phyloP scores from a whole-genome alignment of 371 early-diverging fungal species.

The Gilbertella persicaria region DNA sequence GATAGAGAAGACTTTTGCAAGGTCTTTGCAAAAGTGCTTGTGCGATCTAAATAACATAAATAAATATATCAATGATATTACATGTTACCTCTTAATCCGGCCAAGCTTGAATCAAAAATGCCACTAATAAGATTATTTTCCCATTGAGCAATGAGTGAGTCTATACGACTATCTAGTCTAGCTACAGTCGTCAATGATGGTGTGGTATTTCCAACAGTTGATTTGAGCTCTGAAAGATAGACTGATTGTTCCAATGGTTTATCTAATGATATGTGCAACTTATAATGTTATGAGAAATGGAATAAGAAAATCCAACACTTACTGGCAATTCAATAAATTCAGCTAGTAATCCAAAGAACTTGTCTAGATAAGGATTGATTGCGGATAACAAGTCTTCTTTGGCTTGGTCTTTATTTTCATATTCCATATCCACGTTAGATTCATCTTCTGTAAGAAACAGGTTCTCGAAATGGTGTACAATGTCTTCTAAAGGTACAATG shows the following conservation, averaged over 20 bases:
- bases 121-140: slow-evolving; percentile 27
- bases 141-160: slow-evolving; percentile 23
- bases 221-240: slow-evolving; percentile 15
- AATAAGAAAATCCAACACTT: background rate
- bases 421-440: background rate
- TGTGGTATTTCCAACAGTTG: slow-evolving; percentile 9
- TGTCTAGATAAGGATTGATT: slow-evolving; percentile 21
- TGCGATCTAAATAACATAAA: too few relatives aligned
- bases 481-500: slow-evolving; percentile 30
- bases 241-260: slow-evolving; percentile 17
- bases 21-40: too few relatives aligned
- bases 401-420: slow-evolving; percentile 23
- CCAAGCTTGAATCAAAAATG: slow-evolving; percentile 17
- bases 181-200: slow-evolving; percentile 16
- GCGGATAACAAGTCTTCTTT: slow-evolving; percentile 23
- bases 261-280: slow-evolving; percentile 12
- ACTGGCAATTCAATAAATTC: slow-evolving; percentile 23
- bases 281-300: background rate
- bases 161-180: slow-evolving; percentile 22
- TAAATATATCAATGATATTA: too few relatives aligned
- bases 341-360: slow-evolving; percentile 17
- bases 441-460: slow-evolving; percentile 20
- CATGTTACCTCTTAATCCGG: slow-evolving; percentile 27
- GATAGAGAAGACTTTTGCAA: too few relatives aligned
- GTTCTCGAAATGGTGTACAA: slow-evolving; percentile 24